Percentiles rank a stretch among this genome's conserved stretches.
These are phyloP conservation scores for Podila minutissima DNA, from an alignment of 192 early-diverging fungal species.

Conservation along the genomic window DNA sequence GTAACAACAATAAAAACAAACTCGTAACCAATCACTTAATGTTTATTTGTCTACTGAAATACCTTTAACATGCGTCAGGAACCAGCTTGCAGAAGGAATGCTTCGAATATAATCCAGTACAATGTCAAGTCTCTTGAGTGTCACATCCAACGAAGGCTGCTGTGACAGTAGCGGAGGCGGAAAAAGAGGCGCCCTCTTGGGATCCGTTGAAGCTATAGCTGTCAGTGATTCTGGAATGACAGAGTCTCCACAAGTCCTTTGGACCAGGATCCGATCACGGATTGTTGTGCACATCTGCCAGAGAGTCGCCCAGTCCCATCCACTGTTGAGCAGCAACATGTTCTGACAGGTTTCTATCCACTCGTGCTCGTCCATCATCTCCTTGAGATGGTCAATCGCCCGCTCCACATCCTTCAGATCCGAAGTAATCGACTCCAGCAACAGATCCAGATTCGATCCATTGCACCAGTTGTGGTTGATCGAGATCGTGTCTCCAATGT, in stretches of 20 bases:
- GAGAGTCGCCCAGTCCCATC: conserved; percentile 61
- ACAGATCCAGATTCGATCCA: conserved; percentile 61
- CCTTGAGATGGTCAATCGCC: conserved; percentile 65
- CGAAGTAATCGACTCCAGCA: conserved; percentile 54
- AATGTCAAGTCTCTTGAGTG: conserved; percentile 11
- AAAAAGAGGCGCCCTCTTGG: conserved; percentile 19
- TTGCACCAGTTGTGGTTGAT: conserved; percentile 86
- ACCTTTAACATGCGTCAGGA: conserved; percentile 22
- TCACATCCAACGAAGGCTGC: conserved; percentile 38
- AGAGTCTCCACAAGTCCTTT: not conserved
- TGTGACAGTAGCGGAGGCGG: conserved; percentile 27
- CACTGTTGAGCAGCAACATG: conserved; percentile 58
- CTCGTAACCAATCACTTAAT: no score
- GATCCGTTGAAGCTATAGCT: not conserved
- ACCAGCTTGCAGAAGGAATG: conserved; percentile 25
- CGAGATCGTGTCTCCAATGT: conserved; percentile 75
- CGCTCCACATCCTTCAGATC: conserved; percentile 61
- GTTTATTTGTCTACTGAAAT: conserved; percentile 8
- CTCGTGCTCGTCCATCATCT: conserved; percentile 53
- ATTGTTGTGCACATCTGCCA: conserved; percentile 48
- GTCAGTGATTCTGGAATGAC: not conserved
- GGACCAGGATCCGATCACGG: conserved; percentile 7
- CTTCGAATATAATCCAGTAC: conserved; percentile 19
- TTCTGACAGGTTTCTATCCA: conserved; percentile 58
- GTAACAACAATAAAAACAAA: no score